Base-by-base conservation (phyloP, 164 flowering plant genomes). In the Chimonanthus salicifolius region DNA sequence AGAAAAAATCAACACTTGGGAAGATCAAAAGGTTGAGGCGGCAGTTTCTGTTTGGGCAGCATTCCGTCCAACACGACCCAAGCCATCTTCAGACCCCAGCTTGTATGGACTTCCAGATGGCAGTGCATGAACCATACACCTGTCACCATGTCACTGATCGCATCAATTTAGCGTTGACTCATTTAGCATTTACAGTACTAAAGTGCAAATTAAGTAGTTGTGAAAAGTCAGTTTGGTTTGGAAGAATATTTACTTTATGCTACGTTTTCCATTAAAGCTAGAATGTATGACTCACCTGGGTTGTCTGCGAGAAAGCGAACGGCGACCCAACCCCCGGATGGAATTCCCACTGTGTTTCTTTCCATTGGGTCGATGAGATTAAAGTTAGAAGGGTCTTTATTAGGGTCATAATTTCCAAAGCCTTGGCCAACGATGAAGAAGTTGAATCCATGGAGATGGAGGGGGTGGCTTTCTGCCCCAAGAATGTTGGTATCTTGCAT, bases 121-220 rank as follows among this genome's bases (percentile, higher is more conserved):
- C 89, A 88, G 71, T 89, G 90, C 92, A 89, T 87, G 75, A 89
- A 83, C 92, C 92, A 89, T 21, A 83, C 92, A 43, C 87, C 88
- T 81, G 74, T 49, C 10, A 5, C 48, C 44, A 64, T 13, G 64
- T 33, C 33, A 33, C 0, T 33, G 33, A 33, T 33, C 33, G 0
- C 33, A 33, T 33, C 33, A 33, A 33, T 33, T 33, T 33, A 33
- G 33, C 33, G 33, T 33, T 33, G 33, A 1, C 62, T n/a, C 7
- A 13, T 58, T 5, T 9, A 8, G 3, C 21, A 20, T 20, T 20
- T 20, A 20, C 0, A 0, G 21, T 20, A 20, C 21, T 20, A 20
- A 20, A 33, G 2, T 33, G 33, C 33, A 33, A 33, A 33, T 33
- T 33, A 33, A 33, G 33, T 33, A 33, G 33, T 33, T 33, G 33